Evolutionary conservation across 2,329 filamentous ascomycete species (phyloP), one percentile per base, ranked within the genome.

Genomic region (Cercospora sp.): DNA sequence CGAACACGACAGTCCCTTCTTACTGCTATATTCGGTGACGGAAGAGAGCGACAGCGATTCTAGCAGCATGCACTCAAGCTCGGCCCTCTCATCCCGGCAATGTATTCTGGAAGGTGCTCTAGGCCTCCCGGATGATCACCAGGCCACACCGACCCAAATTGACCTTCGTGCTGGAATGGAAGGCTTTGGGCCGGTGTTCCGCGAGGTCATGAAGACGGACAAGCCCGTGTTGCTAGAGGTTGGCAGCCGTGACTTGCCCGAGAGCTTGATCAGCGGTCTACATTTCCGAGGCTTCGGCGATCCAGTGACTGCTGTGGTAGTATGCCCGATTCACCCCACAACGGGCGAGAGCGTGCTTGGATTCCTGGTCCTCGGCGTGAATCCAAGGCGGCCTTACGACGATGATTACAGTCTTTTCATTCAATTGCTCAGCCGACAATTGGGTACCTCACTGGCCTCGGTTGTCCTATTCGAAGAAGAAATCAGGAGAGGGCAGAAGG

Each of bases 391-490:
- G 61, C 91, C 90, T 0, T 95, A 91, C 73, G 91, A 95, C 73
- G 89, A 91, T 43, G 92, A 94, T 72, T 95, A 94, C 75, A 87
- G 88, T 70, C 82, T 94, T 0, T 95, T 94, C 74, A 84, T 94
- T 43, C 89, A 91, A 73, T 83, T 94, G 0, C 80, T 94, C 5
- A 90, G 89, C 58, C 86, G 91, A 24, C 92, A 94, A 76, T 82
- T 94, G 8, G 91, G 90, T 8, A 94, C 91, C 0, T 93, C 91
- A 0, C 85, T 94, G 77, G 91, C 91, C 1, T 94, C 91, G 0
- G 91, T 94, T 0, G 90, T 94, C 0, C 80, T 95, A 1, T 94
- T 94, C 67, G 91, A 94, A 76, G 91, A 94, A 72, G 92, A 95
- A 76, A 93, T 94, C 71, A 87, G 86, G 67, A 85, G 91, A 69